These are phyloP conservation scores for Phytophthora litchii DNA, from an alignment of 352 stramenopile genomes.

Conservation along the genomic window DNA sequence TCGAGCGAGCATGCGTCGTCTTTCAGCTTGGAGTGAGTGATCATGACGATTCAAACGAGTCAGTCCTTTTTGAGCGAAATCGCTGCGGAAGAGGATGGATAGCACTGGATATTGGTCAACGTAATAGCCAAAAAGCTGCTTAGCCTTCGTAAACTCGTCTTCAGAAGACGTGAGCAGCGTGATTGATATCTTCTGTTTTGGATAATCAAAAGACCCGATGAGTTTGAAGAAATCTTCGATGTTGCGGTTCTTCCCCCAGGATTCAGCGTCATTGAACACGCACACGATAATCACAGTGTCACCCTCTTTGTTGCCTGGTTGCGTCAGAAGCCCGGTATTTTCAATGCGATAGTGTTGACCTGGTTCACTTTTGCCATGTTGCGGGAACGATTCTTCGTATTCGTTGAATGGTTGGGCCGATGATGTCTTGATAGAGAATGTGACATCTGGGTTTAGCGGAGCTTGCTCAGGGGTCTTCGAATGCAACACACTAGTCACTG, in stretches of 20 bases:
- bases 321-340: constrained; percentile 11
- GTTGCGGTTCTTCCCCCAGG: constrained; percentile 36
- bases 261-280: constrained; percentile 38
- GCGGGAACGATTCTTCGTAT: constrained; percentile 23
- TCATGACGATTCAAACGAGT: constrained; percentile 38
- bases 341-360: constrained; percentile 26
- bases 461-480: constrained; percentile 13
- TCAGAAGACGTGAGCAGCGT: constrained; percentile 41
- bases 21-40: constrained; percentile 26
- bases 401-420: constrained; percentile 2
- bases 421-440: constrained; percentile 13
- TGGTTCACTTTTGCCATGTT: constrained; percentile 27
- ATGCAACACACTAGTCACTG: constrained; percentile 24
- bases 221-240: constrained; percentile 40
- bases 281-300: constrained; percentile 35
- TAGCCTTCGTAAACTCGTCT: constrained; percentile 34
- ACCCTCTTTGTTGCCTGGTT: constrained; percentile 1
- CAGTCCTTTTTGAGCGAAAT: constrained; percentile 31
- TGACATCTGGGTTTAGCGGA: constrained; percentile 12
- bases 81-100: constrained; percentile 45
- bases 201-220: constrained; percentile 32
- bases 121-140: constrained; percentile 14
- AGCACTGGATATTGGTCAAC: constrained; percentile 33
- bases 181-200: constrained; percentile 37
- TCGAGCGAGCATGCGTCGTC: constrained; percentile 49